Conservation (phyloP, 2,329 filamentous ascomycete species). For the Beauveria brongniartii region DNA sequence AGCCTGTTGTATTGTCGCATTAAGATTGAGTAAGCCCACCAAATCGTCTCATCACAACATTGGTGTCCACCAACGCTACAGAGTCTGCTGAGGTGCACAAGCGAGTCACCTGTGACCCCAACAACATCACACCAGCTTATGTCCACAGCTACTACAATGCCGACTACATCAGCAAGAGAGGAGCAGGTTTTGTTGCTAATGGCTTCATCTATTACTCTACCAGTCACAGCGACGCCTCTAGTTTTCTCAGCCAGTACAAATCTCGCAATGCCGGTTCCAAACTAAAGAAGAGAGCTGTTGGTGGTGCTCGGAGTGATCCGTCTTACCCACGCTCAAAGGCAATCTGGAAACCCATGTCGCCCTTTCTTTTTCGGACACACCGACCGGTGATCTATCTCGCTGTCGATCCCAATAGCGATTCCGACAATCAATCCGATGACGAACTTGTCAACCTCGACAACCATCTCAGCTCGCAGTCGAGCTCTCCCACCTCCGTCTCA, state of each 20-base stretch:
- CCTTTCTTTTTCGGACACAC: constrained; percentile 6
- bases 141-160: constrained; percentile 9
- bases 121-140: constrained; percentile 9
- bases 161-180: constrained; percentile 7
- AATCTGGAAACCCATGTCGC: constrained; percentile 13
- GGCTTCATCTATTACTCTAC: constrained; percentile 8
- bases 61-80: not conserved
- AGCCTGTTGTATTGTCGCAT: constrained; percentile 10
- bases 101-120: not conserved
- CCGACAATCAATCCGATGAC: constrained; percentile 3
- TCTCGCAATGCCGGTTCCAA: not conserved
- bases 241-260: constrained; percentile 4
- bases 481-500: constrained; percentile 32
- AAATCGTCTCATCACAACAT: not conserved
- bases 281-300: not conserved
- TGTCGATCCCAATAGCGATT: constrained; percentile 1
- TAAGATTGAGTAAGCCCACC: no score
- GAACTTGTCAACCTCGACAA: constrained; percentile 7
- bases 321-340: constrained; percentile 6
- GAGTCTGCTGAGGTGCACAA: no score
- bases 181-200: constrained; percentile 6
- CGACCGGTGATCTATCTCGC: constrained; percentile 6
- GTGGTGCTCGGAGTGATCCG: not conserved
- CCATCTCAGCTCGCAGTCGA: constrained; percentile 6
- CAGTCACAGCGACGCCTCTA: constrained; percentile 4